Evolutionary conservation across 352 stramenopile species (phyloP), one percentile per base, ranked within the genome.

Genomic region (Phytophthora quininea): DNA sequence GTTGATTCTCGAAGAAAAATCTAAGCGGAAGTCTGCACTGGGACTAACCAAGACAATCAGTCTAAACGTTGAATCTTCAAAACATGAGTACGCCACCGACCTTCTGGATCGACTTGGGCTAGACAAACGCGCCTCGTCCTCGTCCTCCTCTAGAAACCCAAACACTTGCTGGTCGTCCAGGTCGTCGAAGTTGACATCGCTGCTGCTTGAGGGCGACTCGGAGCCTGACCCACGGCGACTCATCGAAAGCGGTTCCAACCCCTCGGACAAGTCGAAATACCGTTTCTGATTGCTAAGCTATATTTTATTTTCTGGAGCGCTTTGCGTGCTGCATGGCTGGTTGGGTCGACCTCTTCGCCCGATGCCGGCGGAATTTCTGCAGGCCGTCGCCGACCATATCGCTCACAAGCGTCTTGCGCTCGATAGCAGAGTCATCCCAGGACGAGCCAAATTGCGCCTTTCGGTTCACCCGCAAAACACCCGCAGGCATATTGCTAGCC

Each of bases 361-460:
- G 75, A 50, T 77, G 73, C 6, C 67, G 69, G 38, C 64, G 64
- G 8, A 80, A 73, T 19, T 81, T 82, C 2, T 82, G 77, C 37
- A 68, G 62, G 0, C 68, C 69, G 37, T 81, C 70, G 9, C 66
- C 66, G 31, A 92, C 65, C 55, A 91, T 73, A 35, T 90, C 82
- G 38, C 80, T 80, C n/a, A 86, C 65, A n/a, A 95, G 60, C 37
- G 86, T 92, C 56, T 91, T 92, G 30, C 86, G 80, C 56, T 95
- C 82, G 24, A 95, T 92, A 10, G 86, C 84, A 47, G 74, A 79
- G 53, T 95, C 86, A 55, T 95, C 86, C 80, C 80, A 91, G 3
- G 83, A 92, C 35, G 80, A 84, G 3, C 86, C 86, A 63, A 95
- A 92, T 48, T 89, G 84, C 37, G 89, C 77, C 50, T 80, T 89